phyloP scores from a whole-genome alignment of 495 filamentous ascomycete genomes.

The Penicillium parvum region DNA sequence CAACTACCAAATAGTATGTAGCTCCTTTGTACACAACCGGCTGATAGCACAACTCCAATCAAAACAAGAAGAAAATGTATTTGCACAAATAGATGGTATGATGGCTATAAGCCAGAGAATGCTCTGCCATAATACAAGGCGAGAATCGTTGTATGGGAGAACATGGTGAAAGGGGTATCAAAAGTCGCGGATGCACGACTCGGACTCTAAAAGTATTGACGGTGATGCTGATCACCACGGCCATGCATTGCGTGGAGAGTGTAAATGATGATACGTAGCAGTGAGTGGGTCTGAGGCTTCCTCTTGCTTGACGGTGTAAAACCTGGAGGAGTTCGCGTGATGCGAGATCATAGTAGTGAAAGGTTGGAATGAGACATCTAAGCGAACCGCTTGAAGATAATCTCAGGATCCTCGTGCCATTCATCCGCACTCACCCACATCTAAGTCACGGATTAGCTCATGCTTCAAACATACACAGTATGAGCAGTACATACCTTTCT shows the following conservation, averaged over 20 bases:
- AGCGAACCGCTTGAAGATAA: conserved; percentile 96
- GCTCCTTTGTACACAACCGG: too few relatives aligned
- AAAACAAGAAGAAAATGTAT: conserved; percentile 11
- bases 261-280: neutral
- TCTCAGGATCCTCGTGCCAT: conserved; percentile 98
- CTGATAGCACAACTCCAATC: conserved; percentile 5
- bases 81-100: conserved; percentile 10
- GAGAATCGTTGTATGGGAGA: conserved; percentile 10
- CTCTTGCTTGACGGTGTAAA: neutral
- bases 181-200: conserved; percentile 28
- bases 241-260: conserved; percentile 1
- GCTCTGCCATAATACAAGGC: conserved; percentile 10
- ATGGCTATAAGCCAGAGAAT: conserved; percentile 1
- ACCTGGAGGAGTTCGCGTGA: neutral
- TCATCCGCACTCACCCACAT: conserved; percentile 99
- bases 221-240: conserved; percentile 15
- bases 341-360: neutral
- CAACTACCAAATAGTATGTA: too few relatives aligned
- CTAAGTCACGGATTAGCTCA: too few relatives aligned
- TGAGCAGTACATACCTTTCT: conserved; percentile 83
- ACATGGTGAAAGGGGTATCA: conserved; percentile 36
- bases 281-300: neutral
- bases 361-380: conserved; percentile 30
- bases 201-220: conserved; percentile 11
- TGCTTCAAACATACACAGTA: too few relatives aligned